Base-by-base conservation (phyloP, 2,329 filamentous ascomycete species). In the Nemania sp. region DNA sequence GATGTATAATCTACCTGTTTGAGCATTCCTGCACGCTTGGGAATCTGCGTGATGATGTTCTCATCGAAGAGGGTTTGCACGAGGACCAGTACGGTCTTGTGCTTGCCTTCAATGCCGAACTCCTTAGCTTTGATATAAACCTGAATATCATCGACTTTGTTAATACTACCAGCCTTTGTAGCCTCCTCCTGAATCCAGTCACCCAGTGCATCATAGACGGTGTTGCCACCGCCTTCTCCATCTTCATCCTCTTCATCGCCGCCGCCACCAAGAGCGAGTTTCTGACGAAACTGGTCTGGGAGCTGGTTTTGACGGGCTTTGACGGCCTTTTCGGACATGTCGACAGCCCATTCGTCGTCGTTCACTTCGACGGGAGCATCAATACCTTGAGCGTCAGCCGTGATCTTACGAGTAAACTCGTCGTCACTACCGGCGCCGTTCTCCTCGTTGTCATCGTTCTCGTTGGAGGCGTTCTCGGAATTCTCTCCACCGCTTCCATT, bases 71-170 rank as follows among this genome's bases (percentile, higher is more conserved):
- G 87, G 73, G 93, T 95, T 86, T 97, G 94, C 56, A 94, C 93
- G 52, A 99, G 90, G 67, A 99, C 94, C 65, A 94, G 88, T 64
- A 97, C 87, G 56, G 94, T 97, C 83, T 92, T 94, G 86, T 98
- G 93, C 89, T 98, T 99, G 83, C 82, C 82, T 83, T 98, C 95
- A 72, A 99, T 96, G 75, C 94, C 94, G 64, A 98, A 86, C 76
- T 98, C 96, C 85, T 97, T 96, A 72, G 95, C 95, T 87, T 99
- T 98, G 83, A 97, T 84, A 82, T 97, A 98, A 79, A 99, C 93
- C 45, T 94, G 91, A 73, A 98, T 87, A 77, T 97, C 94, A 78
- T 93, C 90, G 72, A 99, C 88, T 67, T 94, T 90, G 82, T 89
- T 86, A 75, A 97, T 86, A 75, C 90, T 86, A 70, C 92, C 92